Evolutionary conservation across 371 early-diverging fungal genomes (phyloP).

Genomic region (Polyrhizophydium stewartii): DNA sequence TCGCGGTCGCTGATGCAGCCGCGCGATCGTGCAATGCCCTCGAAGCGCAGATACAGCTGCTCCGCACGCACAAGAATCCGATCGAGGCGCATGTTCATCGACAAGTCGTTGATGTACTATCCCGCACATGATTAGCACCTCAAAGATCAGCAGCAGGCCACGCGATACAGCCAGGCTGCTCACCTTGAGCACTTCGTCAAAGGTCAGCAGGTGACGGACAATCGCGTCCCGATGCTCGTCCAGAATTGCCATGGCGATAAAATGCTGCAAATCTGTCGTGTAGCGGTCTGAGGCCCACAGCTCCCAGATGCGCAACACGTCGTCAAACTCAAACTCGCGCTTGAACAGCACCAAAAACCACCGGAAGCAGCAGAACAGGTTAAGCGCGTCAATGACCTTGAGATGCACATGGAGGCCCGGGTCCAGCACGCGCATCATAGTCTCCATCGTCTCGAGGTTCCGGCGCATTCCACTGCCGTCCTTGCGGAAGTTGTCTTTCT

Average conservation of each 20-base stretch:
- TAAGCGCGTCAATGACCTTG: constrained; percentile 46
- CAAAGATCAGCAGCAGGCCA: background rate
- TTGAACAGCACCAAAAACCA: constrained; percentile 92
- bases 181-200: constrained; percentile 83
- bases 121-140: background rate
- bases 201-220: constrained; percentile 62
- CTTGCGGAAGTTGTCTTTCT: constrained; percentile 65
- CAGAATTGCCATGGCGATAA: constrained; percentile 79
- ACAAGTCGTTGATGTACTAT: constrained; percentile 26
- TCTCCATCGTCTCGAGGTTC: constrained; percentile 66
- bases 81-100: constrained; percentile 14
- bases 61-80: constrained; percentile 20
- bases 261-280: constrained; percentile 34
- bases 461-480: constrained; percentile 85
- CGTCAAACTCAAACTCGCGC: constrained; percentile 83
- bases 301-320: constrained; percentile 82
- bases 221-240: constrained; percentile 75
- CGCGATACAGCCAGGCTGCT: background rate
- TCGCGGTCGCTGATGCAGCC: background rate
- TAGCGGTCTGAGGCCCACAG: constrained; percentile 19
- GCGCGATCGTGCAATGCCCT: background rate
- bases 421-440: constrained; percentile 70
- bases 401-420: constrained; percentile 65
- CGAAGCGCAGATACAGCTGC: constrained; percentile 19
- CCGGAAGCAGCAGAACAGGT: constrained; percentile 87